Evolutionary conservation across 306 rosid species (phyloP), one percentile per base, ranked within the genome.

Genomic region (Castanopsis chinensis): DNA sequence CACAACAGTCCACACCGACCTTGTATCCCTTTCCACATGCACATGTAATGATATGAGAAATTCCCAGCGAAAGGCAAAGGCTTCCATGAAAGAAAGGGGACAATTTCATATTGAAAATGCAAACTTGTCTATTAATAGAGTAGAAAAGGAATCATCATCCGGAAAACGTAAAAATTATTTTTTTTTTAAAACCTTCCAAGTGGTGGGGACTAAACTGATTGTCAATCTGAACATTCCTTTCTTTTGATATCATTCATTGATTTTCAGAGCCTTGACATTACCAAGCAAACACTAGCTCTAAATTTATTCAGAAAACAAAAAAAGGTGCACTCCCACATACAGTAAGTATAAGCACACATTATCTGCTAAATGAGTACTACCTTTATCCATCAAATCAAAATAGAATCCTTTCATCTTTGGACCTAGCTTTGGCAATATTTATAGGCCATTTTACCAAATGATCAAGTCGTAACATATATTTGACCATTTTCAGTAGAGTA

Each of bases 21-120:
- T 79, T 80, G 86, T 82, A 92, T 78, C 88, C 90, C 88, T 84
- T 85, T 69, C 97, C 97, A 55, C 99, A 94, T 81, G 91, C 82
- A 84, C 99, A 94, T 80, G 85, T 87, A 55, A 92, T 63, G 81
- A 87, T 88, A 25, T 79, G 93, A 84, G 84, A 80, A 72, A 92
- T 88, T 69, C 83, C 92, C 99, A 92, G 87, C 45, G 77, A 81
- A 79, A 61, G 54, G 75, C 79, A 79, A 58, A 81, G 20, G 76
- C 67, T 49, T 75, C 72, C 71, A 55, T 82, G 54, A 87, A 81
- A 55, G 74, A 43, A 73, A 45, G 69, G 75, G 53, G 20, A 57
- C 10, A 35, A 35, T 20, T 80, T n/a, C 21, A 14, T 10, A 45
- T 11, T 14, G 63, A 79, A 75, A 12, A 74, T 74, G 25, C 60